Evolutionary conservation across 768 basidiomycete species (phyloP).

Genomic region (Phallus indusiatus): DNA sequence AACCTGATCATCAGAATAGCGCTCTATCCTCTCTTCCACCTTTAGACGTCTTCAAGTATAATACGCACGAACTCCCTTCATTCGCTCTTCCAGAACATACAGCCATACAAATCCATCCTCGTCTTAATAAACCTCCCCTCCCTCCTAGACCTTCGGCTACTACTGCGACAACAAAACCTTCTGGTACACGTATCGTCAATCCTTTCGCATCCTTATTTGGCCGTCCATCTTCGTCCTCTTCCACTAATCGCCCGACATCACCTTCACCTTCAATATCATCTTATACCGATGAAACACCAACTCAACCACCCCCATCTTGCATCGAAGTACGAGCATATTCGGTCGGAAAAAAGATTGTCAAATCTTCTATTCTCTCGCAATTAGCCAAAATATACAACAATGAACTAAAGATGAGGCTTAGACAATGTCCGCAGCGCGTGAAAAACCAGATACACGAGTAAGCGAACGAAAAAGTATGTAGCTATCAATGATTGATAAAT

Average conservation of each 20-base stretch:
- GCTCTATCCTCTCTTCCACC: constrained; percentile 42
- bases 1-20: constrained; percentile 26
- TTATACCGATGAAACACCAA: constrained; percentile 10
- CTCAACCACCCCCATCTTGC: constrained; percentile 23
- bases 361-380: constrained; percentile 42
- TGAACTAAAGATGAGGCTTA: constrained; percentile 42
- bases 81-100: constrained; percentile 35
- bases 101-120: constrained; percentile 24
- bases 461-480: background rate
- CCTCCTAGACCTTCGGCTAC: constrained; percentile 28
- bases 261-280: constrained; percentile 25
- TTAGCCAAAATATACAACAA: constrained; percentile 43
- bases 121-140: constrained; percentile 39
- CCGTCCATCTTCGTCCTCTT: constrained; percentile 20
- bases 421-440: constrained; percentile 48
- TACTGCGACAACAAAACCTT: constrained; percentile 12
- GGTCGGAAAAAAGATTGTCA: constrained; percentile 41
- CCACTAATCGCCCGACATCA: constrained; percentile 25
- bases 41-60: constrained; percentile 29
- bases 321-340: constrained; percentile 55
- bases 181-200: constrained; percentile 46
- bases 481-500: background rate
- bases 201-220: constrained; percentile 81
- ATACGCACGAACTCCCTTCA: constrained; percentile 31
- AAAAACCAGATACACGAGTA: constrained; percentile 44